A percentile compares a stretch with the other conserved stretches of the same genome.
These are phyloP conservation scores for Claviceps sp. DNA, from an alignment of 2,329 filamentous ascomycete species.

Conservation along the genomic window DNA sequence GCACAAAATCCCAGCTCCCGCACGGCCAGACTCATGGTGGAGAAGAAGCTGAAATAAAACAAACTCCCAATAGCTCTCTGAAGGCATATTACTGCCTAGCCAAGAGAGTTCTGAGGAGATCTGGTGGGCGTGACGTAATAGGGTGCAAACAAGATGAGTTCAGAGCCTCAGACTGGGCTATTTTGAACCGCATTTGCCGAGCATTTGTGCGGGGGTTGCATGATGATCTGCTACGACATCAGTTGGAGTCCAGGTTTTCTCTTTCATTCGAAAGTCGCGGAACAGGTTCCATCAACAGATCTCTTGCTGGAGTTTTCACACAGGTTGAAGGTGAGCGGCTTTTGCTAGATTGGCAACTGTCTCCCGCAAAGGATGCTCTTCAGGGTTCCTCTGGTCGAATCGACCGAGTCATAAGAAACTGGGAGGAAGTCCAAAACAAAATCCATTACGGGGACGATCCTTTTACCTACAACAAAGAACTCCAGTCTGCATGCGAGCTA, in stretches of 20 bases:
- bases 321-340: conserved; percentile 45
- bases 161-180: conserved; percentile 27
- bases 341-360: conserved; percentile 25
- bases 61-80: conserved; percentile 28
- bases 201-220: conserved; percentile 42
- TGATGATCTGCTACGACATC: conserved; percentile 30
- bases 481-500: conserved; percentile 33
- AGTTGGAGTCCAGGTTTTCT: conserved; percentile 33
- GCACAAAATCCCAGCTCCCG: conserved; percentile 3
- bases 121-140: conserved; percentile 37
- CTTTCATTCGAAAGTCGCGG: conserved; percentile 23
- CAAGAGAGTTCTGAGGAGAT: conserved; percentile 34
- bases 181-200: conserved; percentile 37
- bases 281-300: conserved; percentile 24
- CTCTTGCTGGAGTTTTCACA: conserved; percentile 38
- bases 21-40: conserved; percentile 5
- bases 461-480: conserved; percentile 36
- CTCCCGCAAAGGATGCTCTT: conserved; percentile 10
- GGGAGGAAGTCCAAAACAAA: conserved; percentile 30
- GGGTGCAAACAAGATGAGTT: conserved; percentile 32
- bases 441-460: conserved; percentile 31
- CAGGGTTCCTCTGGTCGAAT: conserved; percentile 14
- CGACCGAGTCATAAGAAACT: conserved; percentile 26
- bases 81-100: conserved; percentile 33
- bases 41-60: conserved; percentile 24